Evolutionary conservation across 257 asterid species (phyloP).

Genomic region (Cinchona pubescens): DNA sequence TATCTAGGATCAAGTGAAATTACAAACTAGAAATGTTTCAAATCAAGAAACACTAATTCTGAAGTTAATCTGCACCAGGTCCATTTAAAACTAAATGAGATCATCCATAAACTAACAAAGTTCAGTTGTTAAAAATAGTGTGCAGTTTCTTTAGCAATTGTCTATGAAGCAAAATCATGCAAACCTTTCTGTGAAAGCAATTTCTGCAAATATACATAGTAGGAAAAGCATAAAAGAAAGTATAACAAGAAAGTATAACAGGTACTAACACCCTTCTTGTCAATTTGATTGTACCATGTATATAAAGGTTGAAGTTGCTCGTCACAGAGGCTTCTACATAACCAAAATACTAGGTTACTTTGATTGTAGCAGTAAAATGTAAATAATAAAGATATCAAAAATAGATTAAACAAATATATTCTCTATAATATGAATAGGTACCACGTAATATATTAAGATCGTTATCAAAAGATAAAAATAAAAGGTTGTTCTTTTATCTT

Average conservation of each 20-base stretch:
- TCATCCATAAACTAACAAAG: neutral
- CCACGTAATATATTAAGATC: too few species aligned
- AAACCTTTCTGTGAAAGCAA: neutral
- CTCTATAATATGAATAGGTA: too few species aligned
- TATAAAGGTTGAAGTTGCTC: neutral
- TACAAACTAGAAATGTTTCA: neutral
- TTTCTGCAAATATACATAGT: neutral
- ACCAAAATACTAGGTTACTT: neutral
- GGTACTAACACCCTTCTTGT: neutral
- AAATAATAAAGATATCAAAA: too few species aligned
- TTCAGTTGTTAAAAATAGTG: neutral
- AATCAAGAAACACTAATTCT: neutral
- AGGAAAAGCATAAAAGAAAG: neutral
- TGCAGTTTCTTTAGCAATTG: neutral
- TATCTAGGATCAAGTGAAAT: neutral
- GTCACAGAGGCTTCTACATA: neutral
- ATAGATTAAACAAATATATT: too few species aligned
- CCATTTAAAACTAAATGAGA: neutral
- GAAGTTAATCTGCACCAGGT: neutral
- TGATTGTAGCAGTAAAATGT: too few species aligned
- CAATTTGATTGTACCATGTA: neutral
- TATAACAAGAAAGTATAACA: too few species aligned
- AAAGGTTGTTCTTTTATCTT: too few species aligned
- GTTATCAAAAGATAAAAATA: too few species aligned
- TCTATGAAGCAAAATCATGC: neutral